Base-by-base conservation (phyloP, 495 filamentous ascomycete species). In the Penicillium flavigenum region DNA sequence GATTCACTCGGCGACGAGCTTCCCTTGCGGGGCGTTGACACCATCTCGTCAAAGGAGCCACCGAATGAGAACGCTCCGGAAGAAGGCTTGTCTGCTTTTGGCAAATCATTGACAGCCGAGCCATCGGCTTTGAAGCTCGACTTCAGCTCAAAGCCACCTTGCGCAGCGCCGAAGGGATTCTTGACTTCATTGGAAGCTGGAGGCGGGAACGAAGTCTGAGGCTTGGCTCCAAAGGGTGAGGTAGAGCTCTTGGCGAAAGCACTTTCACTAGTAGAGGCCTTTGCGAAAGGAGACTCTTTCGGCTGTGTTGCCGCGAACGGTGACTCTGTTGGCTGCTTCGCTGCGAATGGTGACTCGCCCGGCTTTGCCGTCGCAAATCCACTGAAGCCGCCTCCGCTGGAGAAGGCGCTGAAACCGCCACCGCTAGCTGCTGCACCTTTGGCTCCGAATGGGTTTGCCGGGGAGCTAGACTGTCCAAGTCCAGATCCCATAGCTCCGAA, bases 71-170 rank as follows among this genome's bases (percentile, higher is more conserved):
- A 76, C 11, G 74, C 44, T 1, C 72, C 71, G 2, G 64, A 60
- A 39, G 69, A 70, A 14, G 72, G 57, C 49, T 76, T 75, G 14
- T 73, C 74, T 19, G 80, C 71, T 38, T 83, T 81, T 10, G 83
- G 78, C 19, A 70, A 71, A 60, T 87, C 85, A 58, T 88, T 84
- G 47, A 81, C 82, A 24, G 81, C 81, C 50, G 79, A 75, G 9
- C 80, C 80, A 65, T 96, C 92, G 29, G 79, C 79, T 69, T 94
- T 91, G 73, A 97, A 97, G 14, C 84, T 88, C 43, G 87, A 89
- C 3, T 82, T 86, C 20, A 97, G 78, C 24, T 84, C 83, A 67
- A 97, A 96, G 0, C 81, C 78, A 50, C 71, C 61, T 16, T 60
- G 46, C 10, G 76, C 73, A 34, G 77, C 67, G 16, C 86, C 84